Percentiles rank a stretch among this genome's conserved stretches.
These are phyloP conservation scores for Nannochloris sp. DNA, from an alignment of 139 green algal species.

Conservation along the genomic window DNA sequence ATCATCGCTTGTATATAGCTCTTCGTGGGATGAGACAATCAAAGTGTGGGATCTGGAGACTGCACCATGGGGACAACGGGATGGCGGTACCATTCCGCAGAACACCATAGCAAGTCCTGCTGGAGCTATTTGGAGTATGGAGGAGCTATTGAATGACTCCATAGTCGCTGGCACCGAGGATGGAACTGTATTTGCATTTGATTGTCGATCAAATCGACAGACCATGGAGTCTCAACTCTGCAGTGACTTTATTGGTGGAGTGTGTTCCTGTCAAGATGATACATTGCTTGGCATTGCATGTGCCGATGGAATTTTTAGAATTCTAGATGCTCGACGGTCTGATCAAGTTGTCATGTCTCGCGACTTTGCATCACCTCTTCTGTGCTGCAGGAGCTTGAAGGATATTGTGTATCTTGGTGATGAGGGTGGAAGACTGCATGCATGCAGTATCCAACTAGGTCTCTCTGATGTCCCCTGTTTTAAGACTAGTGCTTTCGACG, in stretches of 20 bases:
- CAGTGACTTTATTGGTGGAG: neutral
- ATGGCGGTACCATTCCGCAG: neutral
- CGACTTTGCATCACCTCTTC: constrained; percentile 34
- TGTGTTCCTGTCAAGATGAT: constrained; percentile 35
- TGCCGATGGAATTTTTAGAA: constrained; percentile 36
- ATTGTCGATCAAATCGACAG: neutral
- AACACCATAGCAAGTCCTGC: too few relatives aligned
- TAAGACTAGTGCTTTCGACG: too few relatives aligned
- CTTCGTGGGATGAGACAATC: neutral
- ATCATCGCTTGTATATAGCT: neutral
- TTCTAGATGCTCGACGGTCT: constrained; percentile 36
- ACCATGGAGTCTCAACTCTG: neutral
- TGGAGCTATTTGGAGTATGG: too few relatives aligned
- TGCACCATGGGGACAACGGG: neutral
- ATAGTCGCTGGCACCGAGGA: too few relatives aligned
- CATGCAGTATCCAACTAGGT: constrained; percentile 39
- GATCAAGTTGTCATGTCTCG: constrained; percentile 7
- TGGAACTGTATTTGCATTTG: too few relatives aligned
- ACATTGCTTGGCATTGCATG: constrained; percentile 31
- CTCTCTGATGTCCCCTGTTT: neutral
- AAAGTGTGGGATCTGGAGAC: neutral
- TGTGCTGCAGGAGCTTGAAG: constrained; percentile 46
- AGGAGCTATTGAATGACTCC: too few relatives aligned
- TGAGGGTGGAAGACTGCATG: constrained; percentile 38
- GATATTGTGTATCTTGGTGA: constrained; percentile 35